These are phyloP conservation scores for Aspergillus tamarii DNA, from an alignment of 2,329 filamentous ascomycete species.

Conservation along the genomic window DNA sequence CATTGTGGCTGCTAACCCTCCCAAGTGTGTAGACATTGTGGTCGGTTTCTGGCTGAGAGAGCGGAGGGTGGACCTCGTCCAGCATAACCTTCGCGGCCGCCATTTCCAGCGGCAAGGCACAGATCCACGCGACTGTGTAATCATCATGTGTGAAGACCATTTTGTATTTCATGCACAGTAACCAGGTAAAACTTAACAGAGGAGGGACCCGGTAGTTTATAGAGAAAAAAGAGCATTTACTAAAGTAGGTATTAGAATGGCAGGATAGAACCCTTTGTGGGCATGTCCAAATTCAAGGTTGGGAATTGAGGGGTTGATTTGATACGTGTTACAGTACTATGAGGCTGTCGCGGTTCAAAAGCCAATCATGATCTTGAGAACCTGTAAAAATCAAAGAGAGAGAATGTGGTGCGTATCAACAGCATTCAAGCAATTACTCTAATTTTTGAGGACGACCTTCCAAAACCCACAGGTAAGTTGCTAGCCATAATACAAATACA, in stretches of 20 bases:
- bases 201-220: not conserved
- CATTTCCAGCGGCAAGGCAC: conserved; percentile 26
- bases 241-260: not conserved
- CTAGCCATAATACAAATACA: too few relatives aligned
- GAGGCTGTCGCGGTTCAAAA: not conserved
- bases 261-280: not conserved
- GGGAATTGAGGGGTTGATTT: not conserved
- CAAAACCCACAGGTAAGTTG: too few relatives aligned
- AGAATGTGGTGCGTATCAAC: too few relatives aligned
- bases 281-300: not conserved
- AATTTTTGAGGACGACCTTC: too few relatives aligned
- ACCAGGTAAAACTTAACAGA: not conserved
- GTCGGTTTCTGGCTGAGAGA: conserved; percentile 14
- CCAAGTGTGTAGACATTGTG: conserved; percentile 17
- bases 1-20: conserved; percentile 25
- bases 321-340: not conserved
- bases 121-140: conserved; percentile 28
- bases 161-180: not conserved
- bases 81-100: conserved; percentile 33
- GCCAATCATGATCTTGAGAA: not conserved
- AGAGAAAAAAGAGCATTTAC: not conserved
- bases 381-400: not conserved
- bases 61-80: conserved; percentile 29
- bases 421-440: too few relatives aligned
- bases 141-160: not conserved